Base-by-base conservation (phyloP, 2,329 filamentous ascomycete species). In the Claviceps sp. region DNA sequence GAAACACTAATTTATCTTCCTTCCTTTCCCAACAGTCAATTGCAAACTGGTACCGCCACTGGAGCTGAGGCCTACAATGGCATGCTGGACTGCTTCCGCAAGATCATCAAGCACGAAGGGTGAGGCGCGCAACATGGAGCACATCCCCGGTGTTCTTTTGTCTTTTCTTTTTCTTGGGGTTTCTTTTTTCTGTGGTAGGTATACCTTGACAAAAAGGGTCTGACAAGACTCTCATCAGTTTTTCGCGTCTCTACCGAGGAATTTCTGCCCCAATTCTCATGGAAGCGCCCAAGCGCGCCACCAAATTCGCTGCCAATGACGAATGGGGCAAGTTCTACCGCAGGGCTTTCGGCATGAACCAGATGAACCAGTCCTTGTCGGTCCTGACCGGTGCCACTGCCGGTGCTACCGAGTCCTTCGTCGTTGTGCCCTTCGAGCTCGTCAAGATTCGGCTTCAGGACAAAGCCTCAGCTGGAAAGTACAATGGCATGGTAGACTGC, bases 391-490 rank as follows among this genome's bases (percentile, higher is more conserved):
- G 93, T 61, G 93, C 93, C 38, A 88, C 89, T 24, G 93, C 93
- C 55, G 93, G 93, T 67, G 93, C 91, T 39, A 97, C 91, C 54
- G 93, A 98, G 72, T 78, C 91, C 50, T 93, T 98, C 67, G 90
- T 97, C 59, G 93, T 98, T 55, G 93, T 98, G 37, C 93, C 93
- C 49, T 98, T 98, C 69, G 93, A 96, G 76, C 81, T 96, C 54
- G 85, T 98, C 77, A 98, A 98, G 81, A 98, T 98, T 66, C 85
- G 93, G 59, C 79, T 98, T 47, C 93, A 98, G 70, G 93, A 98
- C 74, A 89, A 87, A 72, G 89, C 91, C 16, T 93, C 89, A 49
- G 89, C 91, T 43, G 82, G 86, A 66, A 95, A 87, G 69, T 93
- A 93, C 74, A 85, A 74, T 58, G 87, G 88, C 68, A 85, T 88